Conservation (phyloP, 176 grass and related monocot genomes). For the Oryza nivara region DNA sequence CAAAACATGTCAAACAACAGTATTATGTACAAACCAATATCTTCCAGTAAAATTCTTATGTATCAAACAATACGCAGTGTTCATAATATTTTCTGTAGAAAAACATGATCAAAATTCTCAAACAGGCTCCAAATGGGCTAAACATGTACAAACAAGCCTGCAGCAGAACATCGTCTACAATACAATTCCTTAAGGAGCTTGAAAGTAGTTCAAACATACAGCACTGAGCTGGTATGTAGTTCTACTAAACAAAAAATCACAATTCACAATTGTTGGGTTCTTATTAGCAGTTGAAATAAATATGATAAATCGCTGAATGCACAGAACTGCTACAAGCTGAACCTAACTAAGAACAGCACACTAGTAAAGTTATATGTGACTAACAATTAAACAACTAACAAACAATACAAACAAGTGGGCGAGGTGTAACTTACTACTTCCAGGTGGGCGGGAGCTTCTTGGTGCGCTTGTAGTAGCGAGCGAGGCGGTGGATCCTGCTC, state of each 20-base stretch:
- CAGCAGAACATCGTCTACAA: neutral
- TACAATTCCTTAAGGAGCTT: neutral
- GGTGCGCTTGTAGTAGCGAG: slow-evolving; percentile 98
- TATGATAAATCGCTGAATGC: neutral
- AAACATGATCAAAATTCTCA: neutral
- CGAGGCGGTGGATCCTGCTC: slow-evolving; percentile 91
- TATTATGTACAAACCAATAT: neutral
- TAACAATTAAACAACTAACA: neutral
- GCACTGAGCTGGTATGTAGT: neutral
- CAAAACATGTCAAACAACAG: too few species aligned
- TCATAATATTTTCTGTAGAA: neutral
- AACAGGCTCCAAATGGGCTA: neutral
- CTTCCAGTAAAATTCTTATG: neutral
- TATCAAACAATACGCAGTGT: neutral
- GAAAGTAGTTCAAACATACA: neutral
- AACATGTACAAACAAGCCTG: slow-evolving; percentile 15
- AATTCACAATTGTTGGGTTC: neutral
- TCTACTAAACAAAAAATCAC: neutral
- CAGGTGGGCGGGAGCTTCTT: slow-evolving; percentile 92
- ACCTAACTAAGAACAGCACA: neutral
- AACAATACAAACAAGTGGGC: neutral
- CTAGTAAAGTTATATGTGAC: neutral
- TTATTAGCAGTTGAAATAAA: neutral
- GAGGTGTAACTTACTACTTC: slow-evolving; percentile 74
- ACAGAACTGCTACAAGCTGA: neutral